These are phyloP conservation scores for Pestalotiopsis sp. DNA, from an alignment of 2,329 filamentous ascomycete species.

Conservation along the genomic window DNA sequence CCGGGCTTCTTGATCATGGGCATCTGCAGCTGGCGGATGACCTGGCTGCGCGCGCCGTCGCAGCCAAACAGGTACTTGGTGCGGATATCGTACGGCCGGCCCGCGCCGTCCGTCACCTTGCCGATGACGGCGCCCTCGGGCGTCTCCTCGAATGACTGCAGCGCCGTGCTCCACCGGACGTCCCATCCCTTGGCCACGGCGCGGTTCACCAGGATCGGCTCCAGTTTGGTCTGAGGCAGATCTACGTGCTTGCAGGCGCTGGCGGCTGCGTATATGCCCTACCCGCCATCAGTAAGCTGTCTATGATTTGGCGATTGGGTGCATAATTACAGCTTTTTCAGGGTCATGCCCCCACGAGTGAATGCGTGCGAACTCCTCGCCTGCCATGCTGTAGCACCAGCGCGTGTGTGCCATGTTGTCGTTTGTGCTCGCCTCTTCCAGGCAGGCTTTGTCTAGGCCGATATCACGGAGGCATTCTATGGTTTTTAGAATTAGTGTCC, in stretches of 20 bases:
- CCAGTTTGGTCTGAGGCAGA: conserved; percentile 46
- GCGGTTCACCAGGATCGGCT: conserved; percentile 44
- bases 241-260: conserved; percentile 46
- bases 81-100: conserved; percentile 41
- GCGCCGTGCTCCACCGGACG: conserved; percentile 41
- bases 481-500: too few species aligned
- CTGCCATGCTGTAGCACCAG: conserved; percentile 57
- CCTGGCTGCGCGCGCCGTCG: conserved; percentile 50
- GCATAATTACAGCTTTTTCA: conserved; percentile 22
- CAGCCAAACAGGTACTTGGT: conserved; percentile 63
- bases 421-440: conserved; percentile 38
- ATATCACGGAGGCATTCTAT: conserved; percentile 56
- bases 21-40: conserved; percentile 39
- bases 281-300: background rate
- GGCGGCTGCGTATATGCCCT: conserved; percentile 46
- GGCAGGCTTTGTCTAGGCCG: conserved; percentile 46
- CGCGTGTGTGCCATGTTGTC: conserved; percentile 51
- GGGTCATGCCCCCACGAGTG: conserved; percentile 56
- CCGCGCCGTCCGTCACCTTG: conserved; percentile 38
- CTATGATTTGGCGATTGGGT: background rate
- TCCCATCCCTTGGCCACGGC: conserved; percentile 40
- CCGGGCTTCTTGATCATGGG: conserved; percentile 37
- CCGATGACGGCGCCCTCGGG: conserved; percentile 19
- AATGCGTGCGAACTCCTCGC: conserved; percentile 52
- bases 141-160: conserved; percentile 31